phyloP scores from a whole-genome alignment of 129 eudicot genomes.

The Lactuca saligna region DNA sequence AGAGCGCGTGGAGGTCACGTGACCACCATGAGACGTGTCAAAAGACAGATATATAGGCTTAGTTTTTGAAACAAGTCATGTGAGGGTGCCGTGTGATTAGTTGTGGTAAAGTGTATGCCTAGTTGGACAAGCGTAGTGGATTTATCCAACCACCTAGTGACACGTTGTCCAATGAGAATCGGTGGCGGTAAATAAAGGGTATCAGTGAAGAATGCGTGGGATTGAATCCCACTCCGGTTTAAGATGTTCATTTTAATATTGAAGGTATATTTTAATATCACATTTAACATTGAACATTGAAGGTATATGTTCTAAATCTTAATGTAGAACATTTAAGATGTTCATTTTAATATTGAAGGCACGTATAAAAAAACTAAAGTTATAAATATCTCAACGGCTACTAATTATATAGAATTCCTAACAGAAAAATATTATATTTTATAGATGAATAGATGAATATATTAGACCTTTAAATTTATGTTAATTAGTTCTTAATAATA shows the following conservation, averaged over 20 bases:
- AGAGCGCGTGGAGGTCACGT: conserved; percentile 40
- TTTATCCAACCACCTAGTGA: conserved; percentile 18
- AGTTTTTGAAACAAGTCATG: conserved; percentile 41
- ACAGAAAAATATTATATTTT: too few relatives aligned
- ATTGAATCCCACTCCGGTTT: conserved; percentile 33
- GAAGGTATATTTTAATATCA: too few relatives aligned
- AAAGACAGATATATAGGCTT: not conserved
- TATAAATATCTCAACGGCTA: too few relatives aligned
- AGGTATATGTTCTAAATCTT: too few relatives aligned
- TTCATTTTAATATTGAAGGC: not conserved
- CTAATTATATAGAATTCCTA: too few relatives aligned
- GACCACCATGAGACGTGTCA: conserved; percentile 45
- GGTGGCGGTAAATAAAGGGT: conserved; percentile 27
- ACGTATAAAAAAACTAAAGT: too few relatives aligned
- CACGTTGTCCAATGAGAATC: conserved; percentile 22
- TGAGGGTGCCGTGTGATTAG: conserved; percentile 43
- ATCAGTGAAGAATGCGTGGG: conserved; percentile 48
- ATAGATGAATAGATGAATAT: too few relatives aligned
- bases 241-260: not conserved
- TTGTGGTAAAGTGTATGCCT: conserved; percentile 32
- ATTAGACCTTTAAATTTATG: too few relatives aligned
- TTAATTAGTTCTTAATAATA: too few relatives aligned
- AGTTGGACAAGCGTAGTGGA: conserved; percentile 33
- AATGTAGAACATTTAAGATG: not conserved
- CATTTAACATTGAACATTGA: too few relatives aligned